These are phyloP conservation scores for Pythium phragmitis DNA, from an alignment of 352 stramenopile species.

Conservation along the genomic window DNA sequence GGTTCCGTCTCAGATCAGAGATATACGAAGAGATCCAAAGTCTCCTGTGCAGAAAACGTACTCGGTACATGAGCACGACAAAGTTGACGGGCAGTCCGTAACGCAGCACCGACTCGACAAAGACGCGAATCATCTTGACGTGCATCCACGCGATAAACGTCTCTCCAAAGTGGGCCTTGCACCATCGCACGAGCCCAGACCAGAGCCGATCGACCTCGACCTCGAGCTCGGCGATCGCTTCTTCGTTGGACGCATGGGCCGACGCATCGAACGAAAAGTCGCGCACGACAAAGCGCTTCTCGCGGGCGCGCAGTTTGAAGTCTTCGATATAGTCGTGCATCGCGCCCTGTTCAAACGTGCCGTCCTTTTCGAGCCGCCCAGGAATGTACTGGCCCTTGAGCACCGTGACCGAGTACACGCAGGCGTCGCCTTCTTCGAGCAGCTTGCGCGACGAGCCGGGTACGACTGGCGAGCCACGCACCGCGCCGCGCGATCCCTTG, in stretches of 20 bases:
- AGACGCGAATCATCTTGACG: constrained; percentile 96
- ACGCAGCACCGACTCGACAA: constrained; percentile 97
- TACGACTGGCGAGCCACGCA: constrained; percentile 95
- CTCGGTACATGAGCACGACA: constrained; percentile 79
- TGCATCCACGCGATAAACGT: constrained; percentile 98
- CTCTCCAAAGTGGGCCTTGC: constrained; percentile 98
- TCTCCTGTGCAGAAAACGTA: constrained; percentile 30
- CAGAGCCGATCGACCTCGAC: constrained; percentile 94
- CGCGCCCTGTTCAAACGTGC: constrained; percentile 90
- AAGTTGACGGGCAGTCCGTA: constrained; percentile 98
- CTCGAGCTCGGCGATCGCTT: constrained; percentile 82
- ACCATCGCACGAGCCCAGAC: constrained; percentile 95
- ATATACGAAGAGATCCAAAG: not conserved
- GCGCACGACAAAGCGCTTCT: constrained; percentile 93
- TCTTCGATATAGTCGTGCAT: constrained; percentile 94
- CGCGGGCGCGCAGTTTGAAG: constrained; percentile 91
- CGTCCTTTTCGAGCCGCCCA: constrained; percentile 82
- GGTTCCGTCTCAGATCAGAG: not conserved
- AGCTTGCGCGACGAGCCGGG: constrained; percentile 91
- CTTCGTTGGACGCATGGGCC: constrained; percentile 84
- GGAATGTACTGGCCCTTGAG: constrained; percentile 94
- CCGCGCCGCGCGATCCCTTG: constrained; percentile 87
- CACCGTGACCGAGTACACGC: constrained; percentile 95
- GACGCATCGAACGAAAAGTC: constrained; percentile 93
- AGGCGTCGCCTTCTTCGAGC: constrained; percentile 90